These are phyloP conservation scores for Cyberlindnera bimundalis DNA, from an alignment of 805 yeast species.

Conservation along the genomic window DNA sequence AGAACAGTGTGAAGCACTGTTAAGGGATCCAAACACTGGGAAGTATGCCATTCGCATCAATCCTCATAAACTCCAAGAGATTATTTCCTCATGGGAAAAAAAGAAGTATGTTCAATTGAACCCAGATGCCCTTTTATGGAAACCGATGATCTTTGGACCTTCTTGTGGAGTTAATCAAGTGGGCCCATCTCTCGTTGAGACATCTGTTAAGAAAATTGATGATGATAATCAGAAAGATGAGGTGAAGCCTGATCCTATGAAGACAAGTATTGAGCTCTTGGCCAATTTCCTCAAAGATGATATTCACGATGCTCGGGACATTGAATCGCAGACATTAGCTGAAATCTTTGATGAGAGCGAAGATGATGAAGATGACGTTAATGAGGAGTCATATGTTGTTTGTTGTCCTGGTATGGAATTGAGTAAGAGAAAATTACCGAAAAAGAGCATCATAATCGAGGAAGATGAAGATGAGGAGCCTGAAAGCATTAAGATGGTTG, in stretches of 20 bases:
- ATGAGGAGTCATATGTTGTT: conserved; percentile 22
- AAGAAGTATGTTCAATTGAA: conserved; percentile 53
- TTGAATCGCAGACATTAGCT: conserved; percentile 54
- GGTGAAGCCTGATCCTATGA: conserved; percentile 31
- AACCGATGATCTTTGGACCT: conserved; percentile 79
- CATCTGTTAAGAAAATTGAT: conserved; percentile 8
- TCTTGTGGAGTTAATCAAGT: conserved; percentile 73
- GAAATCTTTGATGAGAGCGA: conserved; percentile 35
- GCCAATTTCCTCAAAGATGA: conserved; percentile 66
- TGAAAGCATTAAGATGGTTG: conserved; percentile 16
- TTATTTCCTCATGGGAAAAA: conserved; percentile 47
- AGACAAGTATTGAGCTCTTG: conserved; percentile 50
- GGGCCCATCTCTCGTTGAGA: conserved; percentile 31
- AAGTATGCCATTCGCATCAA: conserved; percentile 55
- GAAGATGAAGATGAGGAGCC: conserved; percentile 21
- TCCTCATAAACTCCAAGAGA: conserved; percentile 37
- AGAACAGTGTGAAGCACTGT: conserved; percentile 67
- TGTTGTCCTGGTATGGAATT: conserved; percentile 38
- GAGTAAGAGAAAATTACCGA: conserved; percentile 22
- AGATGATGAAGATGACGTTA: conserved; percentile 20
- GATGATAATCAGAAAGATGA: conserved; percentile 13
- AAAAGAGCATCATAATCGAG: conserved; percentile 26
- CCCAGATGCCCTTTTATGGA: conserved; percentile 64
- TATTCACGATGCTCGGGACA: conserved; percentile 54
- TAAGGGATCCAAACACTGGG: conserved; percentile 41